Base-by-base conservation (phyloP, 2,329 filamentous ascomycete species). In the Talaromyces sp. region DNA sequence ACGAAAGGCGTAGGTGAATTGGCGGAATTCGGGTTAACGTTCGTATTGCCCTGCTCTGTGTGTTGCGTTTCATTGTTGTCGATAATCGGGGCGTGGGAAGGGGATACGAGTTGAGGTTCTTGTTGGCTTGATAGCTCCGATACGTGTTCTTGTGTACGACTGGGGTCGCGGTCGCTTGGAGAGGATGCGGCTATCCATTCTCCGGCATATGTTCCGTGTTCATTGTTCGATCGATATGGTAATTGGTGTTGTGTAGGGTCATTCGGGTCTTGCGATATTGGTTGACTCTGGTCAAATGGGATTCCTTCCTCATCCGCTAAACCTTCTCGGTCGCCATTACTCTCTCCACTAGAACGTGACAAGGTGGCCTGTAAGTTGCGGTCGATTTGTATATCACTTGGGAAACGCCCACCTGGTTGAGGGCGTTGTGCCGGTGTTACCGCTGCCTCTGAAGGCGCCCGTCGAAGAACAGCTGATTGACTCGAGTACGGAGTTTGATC, bases 381-480 rank as follows among this genome's bases (percentile, higher is more conserved):
- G 76, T 92, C 90, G 75, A 96, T 85, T 81, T 92, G 87, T 70
- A 98, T 82, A 82, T 97, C 93, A 79, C 91, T 96, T 79, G 94
- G 94, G 81, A 99, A 99, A 77, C 93, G 88, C 82, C 94, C 94
- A 88, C 93, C 94, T 87, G 92, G 88, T 84, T 91, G 87, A 74
- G 91, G 90, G 76, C 92, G 88, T 76, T 85, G 84, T 69, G 85
- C 81, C 68, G 72, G 73, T 55, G 75, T 73, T 61, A 74, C 76
- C 51, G 70, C 75, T 36, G 73, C 71, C 53, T 65, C 65, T 53
- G 74, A 75, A 57, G 74, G 72, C 59, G 75, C 72, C 57, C 75
- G 74, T 55, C 69, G 70, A 63, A 78, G 66, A 33, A 76, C 68
- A 18, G 72, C 69, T 6, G 72, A 73, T 69, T 87, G 83, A 44